Base-by-base conservation (phyloP, 176 grass and related monocot species). In the Oryza officinalis region DNA sequence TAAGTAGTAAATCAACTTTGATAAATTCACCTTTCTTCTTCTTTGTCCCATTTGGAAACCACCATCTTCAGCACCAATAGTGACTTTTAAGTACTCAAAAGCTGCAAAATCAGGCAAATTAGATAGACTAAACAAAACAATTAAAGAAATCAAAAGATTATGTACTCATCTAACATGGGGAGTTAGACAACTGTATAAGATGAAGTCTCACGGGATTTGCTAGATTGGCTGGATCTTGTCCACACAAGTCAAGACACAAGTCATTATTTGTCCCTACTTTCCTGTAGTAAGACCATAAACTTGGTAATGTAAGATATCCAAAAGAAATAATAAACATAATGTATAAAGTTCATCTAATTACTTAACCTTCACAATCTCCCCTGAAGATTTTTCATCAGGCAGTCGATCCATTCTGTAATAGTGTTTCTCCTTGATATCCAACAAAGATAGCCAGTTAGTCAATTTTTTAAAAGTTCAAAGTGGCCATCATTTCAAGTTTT, bases 41-140 rank as follows among this genome's bases (percentile, higher is more conserved):
- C 45, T 91, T 79, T 97, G 93, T 41, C 83, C 92, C 83, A 84
- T 89, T 74, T 91, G 94, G 76, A 81, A 79, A 87, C 86, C 91
- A 61, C 81, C 88, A 12, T 85, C 83, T 28, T 92, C 28, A 30
- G 28, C 28, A 30, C 28, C 28, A 30, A 30, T 30, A 30, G 28
- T 30, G 28, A 30, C 28, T 30, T 30, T 30, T 30, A 30, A 30
- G 74, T 86, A 91, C 38, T 85, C 77, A 67, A 89, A 84, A 86
- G 86, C 95, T 97, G 81, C 73, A 82, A 85, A 11, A 78, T 64
- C 3, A 70, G 38, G 80, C 45, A 68, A 85, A 92, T 86, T 17
- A 74, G 37, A 77, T 74, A 57, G 71, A 76, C 27, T 35, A 41
- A 76, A 49, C 43, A 88, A 75, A 83, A 79, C 18, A 80, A 88